Conservation (phyloP, 768 basidiomycete genomes). For the Mycena chlorophos region DNA sequence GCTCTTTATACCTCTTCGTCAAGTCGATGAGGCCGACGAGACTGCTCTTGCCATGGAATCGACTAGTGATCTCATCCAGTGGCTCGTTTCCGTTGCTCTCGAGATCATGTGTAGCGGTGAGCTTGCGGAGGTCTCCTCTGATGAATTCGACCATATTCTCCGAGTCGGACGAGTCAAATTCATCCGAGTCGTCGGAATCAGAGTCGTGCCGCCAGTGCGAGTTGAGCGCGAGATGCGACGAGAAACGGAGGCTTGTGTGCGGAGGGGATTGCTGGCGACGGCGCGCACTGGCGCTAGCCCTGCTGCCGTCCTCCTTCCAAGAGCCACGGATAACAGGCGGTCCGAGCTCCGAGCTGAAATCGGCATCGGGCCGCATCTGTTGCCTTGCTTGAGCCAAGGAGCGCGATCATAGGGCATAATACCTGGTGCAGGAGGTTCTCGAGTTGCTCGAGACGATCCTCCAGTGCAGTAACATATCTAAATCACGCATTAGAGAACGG, state of each 20-base stretch:
- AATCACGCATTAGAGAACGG: background rate
- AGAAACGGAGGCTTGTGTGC: slow-evolving; percentile 18
- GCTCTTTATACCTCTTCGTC: slow-evolving; percentile 52
- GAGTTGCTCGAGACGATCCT: slow-evolving; percentile 58
- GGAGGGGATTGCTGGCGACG: slow-evolving; percentile 8
- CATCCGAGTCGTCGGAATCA: no score
- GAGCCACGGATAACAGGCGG: slow-evolving; percentile 62
- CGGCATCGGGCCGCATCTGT: slow-evolving; percentile 62
- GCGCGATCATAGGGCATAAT: slow-evolving; percentile 18
- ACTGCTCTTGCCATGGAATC: slow-evolving; percentile 68
- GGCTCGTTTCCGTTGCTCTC: slow-evolving; percentile 33
- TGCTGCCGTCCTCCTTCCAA: slow-evolving; percentile 45
- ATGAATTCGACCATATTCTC: slow-evolving; percentile 37
- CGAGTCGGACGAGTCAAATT: slow-evolving; percentile 33
- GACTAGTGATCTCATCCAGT: slow-evolving; percentile 34
- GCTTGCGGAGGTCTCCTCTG: slow-evolving; percentile 37
- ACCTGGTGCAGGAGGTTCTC: slow-evolving; percentile 57
- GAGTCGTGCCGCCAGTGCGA: slow-evolving; percentile 9
- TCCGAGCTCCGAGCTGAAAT: slow-evolving; percentile 65
- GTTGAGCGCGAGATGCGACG: slow-evolving; percentile 25
- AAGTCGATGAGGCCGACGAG: slow-evolving; percentile 54
- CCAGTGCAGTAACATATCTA: slow-evolving; percentile 60
- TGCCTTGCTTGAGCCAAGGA: background rate
- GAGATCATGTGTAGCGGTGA: slow-evolving; percentile 32
- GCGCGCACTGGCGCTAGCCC: slow-evolving; percentile 3